Conservation (phyloP, 2,329 filamentous ascomycete species). For the Ophiosphaerella korrae region DNA sequence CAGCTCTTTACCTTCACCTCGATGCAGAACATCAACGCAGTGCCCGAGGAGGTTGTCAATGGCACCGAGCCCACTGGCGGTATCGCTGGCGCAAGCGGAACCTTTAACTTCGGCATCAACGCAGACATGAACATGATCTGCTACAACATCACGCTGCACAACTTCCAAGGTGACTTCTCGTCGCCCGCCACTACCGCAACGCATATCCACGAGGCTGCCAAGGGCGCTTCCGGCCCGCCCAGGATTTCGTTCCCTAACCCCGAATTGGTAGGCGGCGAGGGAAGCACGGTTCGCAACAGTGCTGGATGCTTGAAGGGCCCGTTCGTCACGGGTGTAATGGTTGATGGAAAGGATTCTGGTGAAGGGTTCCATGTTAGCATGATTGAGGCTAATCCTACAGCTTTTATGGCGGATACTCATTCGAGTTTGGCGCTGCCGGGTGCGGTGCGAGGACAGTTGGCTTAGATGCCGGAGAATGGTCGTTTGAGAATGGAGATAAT, state of each 20-base stretch:
- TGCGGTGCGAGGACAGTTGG: conserved; percentile 57
- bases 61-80: conserved; percentile 51
- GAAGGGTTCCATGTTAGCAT: conserved; percentile 56
- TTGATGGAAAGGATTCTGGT: conserved; percentile 53
- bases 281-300: conserved; percentile 19
- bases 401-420: conserved; percentile 61
- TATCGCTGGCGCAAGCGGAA: conserved; percentile 52
- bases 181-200: conserved; percentile 60
- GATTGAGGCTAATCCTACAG: conserved; percentile 57
- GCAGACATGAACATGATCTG: conserved; percentile 49
- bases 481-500: background rate
- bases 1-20: conserved; percentile 54
- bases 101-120: conserved; percentile 61
- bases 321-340: conserved; percentile 40
- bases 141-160: conserved; percentile 58
- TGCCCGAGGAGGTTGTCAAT: conserved; percentile 58
- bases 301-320: conserved; percentile 33
- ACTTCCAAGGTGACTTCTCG: conserved; percentile 58
- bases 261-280: conserved; percentile 15
- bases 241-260: conserved; percentile 44
- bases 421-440: conserved; percentile 59
- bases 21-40: conserved; percentile 54
- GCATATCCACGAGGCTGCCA: conserved; percentile 59
- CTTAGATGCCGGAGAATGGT: conserved; percentile 4
- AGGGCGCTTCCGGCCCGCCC: conserved; percentile 57